These are phyloP conservation scores for Mycosphaerella sp. DNA, from an alignment of 2,329 filamentous ascomycete species.

Conservation along the genomic window DNA sequence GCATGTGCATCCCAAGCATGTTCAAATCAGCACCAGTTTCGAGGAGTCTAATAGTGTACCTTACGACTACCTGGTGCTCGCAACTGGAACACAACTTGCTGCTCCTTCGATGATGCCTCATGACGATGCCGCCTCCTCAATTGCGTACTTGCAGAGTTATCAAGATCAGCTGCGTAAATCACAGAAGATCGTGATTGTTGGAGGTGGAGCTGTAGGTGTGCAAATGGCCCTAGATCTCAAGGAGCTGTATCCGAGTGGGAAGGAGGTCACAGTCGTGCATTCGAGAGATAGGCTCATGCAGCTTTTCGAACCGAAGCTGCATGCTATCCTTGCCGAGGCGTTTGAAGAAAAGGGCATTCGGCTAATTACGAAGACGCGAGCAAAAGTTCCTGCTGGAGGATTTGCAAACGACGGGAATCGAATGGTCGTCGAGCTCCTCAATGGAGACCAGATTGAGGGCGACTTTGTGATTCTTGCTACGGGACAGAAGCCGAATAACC, in stretches of 20 bases:
- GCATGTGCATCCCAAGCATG: conserved; percentile 13
- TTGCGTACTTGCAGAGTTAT: conserved; percentile 14
- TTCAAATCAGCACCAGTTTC: conserved; percentile 15
- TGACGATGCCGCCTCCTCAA: conserved; percentile 11
- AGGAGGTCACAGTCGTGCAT: conserved; percentile 53
- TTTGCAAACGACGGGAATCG: conserved; percentile 22
- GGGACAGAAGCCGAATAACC: conserved; percentile 53
- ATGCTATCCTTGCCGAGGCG: conserved; percentile 36
- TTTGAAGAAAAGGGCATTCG: conserved; percentile 45
- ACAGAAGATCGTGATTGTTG: conserved; percentile 30
- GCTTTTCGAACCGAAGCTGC: conserved; percentile 42
- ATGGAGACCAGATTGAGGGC: conserved; percentile 42
- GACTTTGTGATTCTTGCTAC: conserved; percentile 55
- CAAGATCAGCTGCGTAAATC: conserved; percentile 22
- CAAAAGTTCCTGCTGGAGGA: conserved; percentile 24
- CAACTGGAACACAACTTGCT: conserved; percentile 17
- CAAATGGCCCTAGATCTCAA: conserved; percentile 57
- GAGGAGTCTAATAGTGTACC: conserved; percentile 16
- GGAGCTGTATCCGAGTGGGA: conserved; percentile 47
- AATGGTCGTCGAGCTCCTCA: conserved; percentile 39
- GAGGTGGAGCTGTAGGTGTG: conserved; percentile 57
- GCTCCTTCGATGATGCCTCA: conserved; percentile 20
- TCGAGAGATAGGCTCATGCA: conserved; percentile 50
- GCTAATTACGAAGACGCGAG: conserved; percentile 42
- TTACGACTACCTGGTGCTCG: conserved; percentile 22